A percentile compares a stretch with the other conserved stretches of the same genome.
Evolutionary conservation across 768 basidiomycete species (phyloP).

Genomic region (Trametes maxima): DNA sequence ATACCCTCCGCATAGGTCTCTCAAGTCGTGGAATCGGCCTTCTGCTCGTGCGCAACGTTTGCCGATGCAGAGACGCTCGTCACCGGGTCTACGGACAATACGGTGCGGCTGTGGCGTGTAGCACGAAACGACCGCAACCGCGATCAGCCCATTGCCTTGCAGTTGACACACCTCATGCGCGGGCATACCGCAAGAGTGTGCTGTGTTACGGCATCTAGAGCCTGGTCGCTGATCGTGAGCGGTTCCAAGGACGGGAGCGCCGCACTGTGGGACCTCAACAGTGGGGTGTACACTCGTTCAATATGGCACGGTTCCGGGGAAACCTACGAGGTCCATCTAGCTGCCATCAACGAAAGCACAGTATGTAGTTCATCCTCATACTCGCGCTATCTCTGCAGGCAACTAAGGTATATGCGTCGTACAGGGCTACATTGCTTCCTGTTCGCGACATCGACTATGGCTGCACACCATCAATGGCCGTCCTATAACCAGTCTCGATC

Average conservation of each 20-base stretch:
- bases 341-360: slow-evolving; percentile 84
- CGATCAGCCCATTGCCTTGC: slow-evolving; percentile 35
- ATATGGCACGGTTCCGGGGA: slow-evolving; percentile 62
- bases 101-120: slow-evolving; percentile 83
- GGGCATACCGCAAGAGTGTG: slow-evolving; percentile 72
- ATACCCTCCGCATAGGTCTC: slow-evolving; percentile 48
- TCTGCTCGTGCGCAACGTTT: slow-evolving; percentile 74
- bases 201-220: slow-evolving; percentile 70
- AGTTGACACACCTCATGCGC: slow-evolving; percentile 75
- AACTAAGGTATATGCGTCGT: neutral
- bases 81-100: slow-evolving; percentile 80
- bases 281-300: slow-evolving; percentile 76
- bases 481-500: slow-evolving; percentile 70
- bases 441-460: slow-evolving; percentile 68
- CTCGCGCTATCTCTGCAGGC: neutral
- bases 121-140: slow-evolving; percentile 38
- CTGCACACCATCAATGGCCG: slow-evolving; percentile 88
- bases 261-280: slow-evolving; percentile 88
- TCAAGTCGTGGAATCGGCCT: slow-evolving; percentile 76
- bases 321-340: slow-evolving; percentile 56
- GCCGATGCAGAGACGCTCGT: slow-evolving; percentile 73
- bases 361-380: slow-evolving; percentile 46
- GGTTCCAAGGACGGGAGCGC: slow-evolving; percentile 87
- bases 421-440: slow-evolving; percentile 88
- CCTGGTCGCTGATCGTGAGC: slow-evolving; percentile 84